Evolutionary conservation across 495 filamentous ascomycete genomes (phyloP).

Genomic region (Cairneyella variabilis): DNA sequence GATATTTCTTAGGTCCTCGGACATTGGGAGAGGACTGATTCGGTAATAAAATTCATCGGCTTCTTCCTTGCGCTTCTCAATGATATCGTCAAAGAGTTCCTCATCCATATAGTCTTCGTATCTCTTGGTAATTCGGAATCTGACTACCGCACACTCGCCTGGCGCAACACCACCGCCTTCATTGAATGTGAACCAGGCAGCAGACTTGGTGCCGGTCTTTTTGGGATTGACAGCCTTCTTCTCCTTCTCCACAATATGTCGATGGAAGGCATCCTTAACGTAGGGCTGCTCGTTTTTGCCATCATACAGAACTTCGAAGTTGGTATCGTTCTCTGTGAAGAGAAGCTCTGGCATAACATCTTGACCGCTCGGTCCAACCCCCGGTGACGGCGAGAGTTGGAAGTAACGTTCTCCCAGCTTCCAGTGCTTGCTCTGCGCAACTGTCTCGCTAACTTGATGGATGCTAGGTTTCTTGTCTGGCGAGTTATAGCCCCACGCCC

Average conservation of each 20-base stretch:
- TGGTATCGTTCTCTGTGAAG: slow-evolving; percentile 96
- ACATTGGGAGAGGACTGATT: slow-evolving; percentile 91
- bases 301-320: slow-evolving; percentile 70
- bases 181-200: slow-evolving; percentile 89
- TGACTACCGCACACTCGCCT: slow-evolving; percentile 91
- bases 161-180: slow-evolving; percentile 81
- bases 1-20: slow-evolving; percentile 90
- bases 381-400: slow-evolving; percentile 84
- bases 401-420: slow-evolving; percentile 79
- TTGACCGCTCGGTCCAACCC: slow-evolving; percentile 67
- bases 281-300: slow-evolving; percentile 75
- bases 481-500: slow-evolving; percentile 82
- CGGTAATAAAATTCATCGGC: slow-evolving; percentile 95
- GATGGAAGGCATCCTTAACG: slow-evolving; percentile 94
- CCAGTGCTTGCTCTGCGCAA: slow-evolving; percentile 69
- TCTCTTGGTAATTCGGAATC: slow-evolving; percentile 78
- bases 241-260: slow-evolving; percentile 77
- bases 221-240: slow-evolving; percentile 77
- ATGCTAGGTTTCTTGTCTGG: slow-evolving; percentile 72
- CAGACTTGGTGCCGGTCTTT: slow-evolving; percentile 79
- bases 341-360: slow-evolving; percentile 80
- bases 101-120: slow-evolving; percentile 79
- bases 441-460: slow-evolving; percentile 54
- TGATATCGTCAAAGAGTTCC: slow-evolving; percentile 85
- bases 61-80: slow-evolving; percentile 78